Base-by-base conservation (phyloP, 129 eudicot species). In the Flaveria bidentis region DNA sequence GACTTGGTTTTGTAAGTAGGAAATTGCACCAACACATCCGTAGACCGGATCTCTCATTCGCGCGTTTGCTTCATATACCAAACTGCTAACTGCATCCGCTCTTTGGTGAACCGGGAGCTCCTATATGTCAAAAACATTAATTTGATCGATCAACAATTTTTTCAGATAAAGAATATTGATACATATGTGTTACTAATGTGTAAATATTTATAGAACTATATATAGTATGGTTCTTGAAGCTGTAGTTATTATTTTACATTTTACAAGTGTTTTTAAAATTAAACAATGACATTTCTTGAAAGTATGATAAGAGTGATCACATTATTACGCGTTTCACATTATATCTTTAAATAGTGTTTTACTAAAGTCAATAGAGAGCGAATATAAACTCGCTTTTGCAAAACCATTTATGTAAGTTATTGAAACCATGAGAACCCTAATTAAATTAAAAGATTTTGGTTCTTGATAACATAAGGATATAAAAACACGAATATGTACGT, bases 21-120 rank as follows among this genome's bases (percentile, higher is more conserved):
- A 91, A 26, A 94, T 94, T 55, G 98, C 98, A 10, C 98, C 98
- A 4, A 94, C 98, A 69, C 98, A 93, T 10, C 98, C 98, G 66
- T 93, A 93, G 15, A 93, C 98, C 0, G 98, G 98, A 83, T 93
- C 98, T 71, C 97, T 64, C 84, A 84, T 87, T 68, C 98, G 82
- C 50, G 98, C 98, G 22, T 82, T 93, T 3, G 97, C 98, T 86
- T 93, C 98, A 15, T 84, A 93, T 17, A 93, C 98, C 78, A 93
- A 64, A 65, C 98, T 93, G 85, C 92, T 90, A 75, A 93, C 98
- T 33, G 97, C 98, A 64, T 93, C 98, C n/a, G 78, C 96, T 79
- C 98, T 85, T 55, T 91, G 97, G 22, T 94, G 97, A 47, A 88
- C 74, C 0, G 96, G 97, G 30, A 94, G 95, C 82, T 94, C 98